phyloP scores from a whole-genome alignment of 192 early-diverging fungal genomes.

The Ambispora gerdemannii region DNA sequence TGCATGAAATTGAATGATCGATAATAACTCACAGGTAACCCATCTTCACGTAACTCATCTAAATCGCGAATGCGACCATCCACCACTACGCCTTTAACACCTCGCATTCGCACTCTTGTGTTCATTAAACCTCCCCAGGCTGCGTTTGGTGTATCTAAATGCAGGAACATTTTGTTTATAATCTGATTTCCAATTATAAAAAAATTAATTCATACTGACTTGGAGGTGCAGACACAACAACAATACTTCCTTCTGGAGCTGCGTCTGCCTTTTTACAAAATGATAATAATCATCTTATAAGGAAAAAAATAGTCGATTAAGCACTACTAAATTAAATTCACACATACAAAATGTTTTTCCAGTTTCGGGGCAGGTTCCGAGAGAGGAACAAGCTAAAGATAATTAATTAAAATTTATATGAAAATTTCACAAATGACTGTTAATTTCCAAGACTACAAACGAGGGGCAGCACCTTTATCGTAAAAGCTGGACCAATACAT shows the following conservation, averaged over 20 bases:
- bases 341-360: conserved; percentile 36
- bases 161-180: neutral
- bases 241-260: conserved; percentile 43
- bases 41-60: conserved; percentile 48
- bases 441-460: neutral
- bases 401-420: too few relatives aligned
- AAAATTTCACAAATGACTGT: neutral
- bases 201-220: conserved; percentile 29
- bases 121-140: conserved; percentile 63
- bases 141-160: conserved; percentile 45
- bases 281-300: too few relatives aligned
- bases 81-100: conserved; percentile 51
- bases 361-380: conserved; percentile 43
- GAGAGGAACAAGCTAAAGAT: conserved; percentile 47
- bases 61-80: conserved; percentile 56
- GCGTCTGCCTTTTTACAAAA: conserved; percentile 47
- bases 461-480: conserved; percentile 46
- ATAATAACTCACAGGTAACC: conserved; percentile 41
- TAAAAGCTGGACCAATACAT: conserved; percentile 59
- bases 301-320: too few relatives aligned
- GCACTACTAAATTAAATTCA: too few relatives aligned
- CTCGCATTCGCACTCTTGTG: conserved; percentile 46
- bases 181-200: neutral
- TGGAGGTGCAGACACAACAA: conserved; percentile 53
- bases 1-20: neutral